Percentiles rank a stretch among this genome's conserved stretches.
phyloP scores from a whole-genome alignment of 2,329 filamentous ascomycete genomes.

The Fonsecaea erecta region DNA sequence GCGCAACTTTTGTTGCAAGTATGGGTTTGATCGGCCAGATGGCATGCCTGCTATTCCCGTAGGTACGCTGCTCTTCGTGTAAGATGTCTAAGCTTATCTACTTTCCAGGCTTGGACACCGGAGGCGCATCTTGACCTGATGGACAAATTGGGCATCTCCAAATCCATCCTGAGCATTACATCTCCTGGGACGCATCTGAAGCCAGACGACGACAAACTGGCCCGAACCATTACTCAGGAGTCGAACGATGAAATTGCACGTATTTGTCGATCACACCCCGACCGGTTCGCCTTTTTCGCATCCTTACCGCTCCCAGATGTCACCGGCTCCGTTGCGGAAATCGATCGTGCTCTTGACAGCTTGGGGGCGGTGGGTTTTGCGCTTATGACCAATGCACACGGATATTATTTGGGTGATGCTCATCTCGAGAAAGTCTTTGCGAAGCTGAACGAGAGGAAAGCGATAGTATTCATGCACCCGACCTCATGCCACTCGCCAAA shows the following conservation, averaged over 20 bases:
- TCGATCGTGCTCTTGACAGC: conserved; percentile 46
- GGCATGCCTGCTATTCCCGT: conserved; percentile 25
- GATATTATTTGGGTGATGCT: conserved; percentile 56
- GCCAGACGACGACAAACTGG: conserved; percentile 42
- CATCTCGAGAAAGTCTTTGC: conserved; percentile 53
- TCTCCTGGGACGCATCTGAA: conserved; percentile 57
- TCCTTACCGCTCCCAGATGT: conserved; percentile 59
- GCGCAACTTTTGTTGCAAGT: conserved; percentile 16
- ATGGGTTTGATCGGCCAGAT: conserved; percentile 22
- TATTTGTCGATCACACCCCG: conserved; percentile 33
- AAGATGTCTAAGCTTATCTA: not conserved
- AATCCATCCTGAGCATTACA: conserved; percentile 59
- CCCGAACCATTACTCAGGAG: conserved; percentile 45
- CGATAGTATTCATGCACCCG: conserved; percentile 60
- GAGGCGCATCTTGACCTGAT: conserved; percentile 57
- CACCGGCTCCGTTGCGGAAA: conserved; percentile 52
- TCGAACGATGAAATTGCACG: conserved; percentile 39
- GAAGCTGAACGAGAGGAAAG: conserved; percentile 51
- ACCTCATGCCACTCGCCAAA: conserved; percentile 42
- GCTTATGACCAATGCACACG: conserved; percentile 58
- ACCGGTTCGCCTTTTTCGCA: conserved; percentile 58
- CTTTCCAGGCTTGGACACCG: conserved; percentile 49
- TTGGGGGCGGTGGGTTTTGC: conserved; percentile 56
- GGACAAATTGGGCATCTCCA: conserved; percentile 53
- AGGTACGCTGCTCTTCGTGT: not conserved